Evolutionary conservation across 441 rosid species (phyloP), one percentile per base, ranked within the genome.

Genomic region (Jatropha podagrica): DNA sequence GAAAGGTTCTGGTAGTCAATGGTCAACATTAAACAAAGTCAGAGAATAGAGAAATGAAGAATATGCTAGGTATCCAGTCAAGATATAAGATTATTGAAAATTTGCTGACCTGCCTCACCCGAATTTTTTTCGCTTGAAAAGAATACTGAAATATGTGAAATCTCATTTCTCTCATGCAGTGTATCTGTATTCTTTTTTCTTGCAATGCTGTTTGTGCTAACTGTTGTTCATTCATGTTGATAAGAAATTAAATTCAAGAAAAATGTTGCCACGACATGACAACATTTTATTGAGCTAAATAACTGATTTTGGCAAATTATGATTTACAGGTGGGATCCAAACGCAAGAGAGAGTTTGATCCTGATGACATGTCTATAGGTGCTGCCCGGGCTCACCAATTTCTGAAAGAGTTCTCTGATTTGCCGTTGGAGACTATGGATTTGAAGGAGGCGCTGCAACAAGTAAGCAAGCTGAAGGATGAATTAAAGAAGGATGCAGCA

Each of bases 381-480:
- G 91, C 90, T 74, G 88, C 92, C 2, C 85, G 90, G 60, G 99
- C 98, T 78, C 92, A 81, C 80, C 84, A 59, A 79, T 94, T 96
- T 84, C 76, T 91, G 64, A 92, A 89, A 79, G 90, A 85, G 41
- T 96, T 94, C 79, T 88, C 97, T 27, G 98, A 90, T 77, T 68
- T 94, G 87, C 98, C 98, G 69, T 78, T 94, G 76, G 97, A 94
- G 76, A 88, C 79, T 27, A 90, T 94, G 97, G 97, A 91, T 77
- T 80, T 89, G 85, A 84, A 89, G 81, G 87, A 96, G 79, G 92
- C 92, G 69, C 83, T 88, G 76, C 83, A 84, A 60, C 85, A 78
- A 58, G 85, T 90, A 51, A 80, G 75, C 72, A 86, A 81, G 83
- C 76, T 92, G 85, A 94, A 85, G 75, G 86, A 78, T 66, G 89